Percentiles rank a stretch among this genome's conserved stretches.
These are phyloP conservation scores for Vinca minor DNA, from an alignment of 257 asterid genomes.

Conservation along the genomic window DNA sequence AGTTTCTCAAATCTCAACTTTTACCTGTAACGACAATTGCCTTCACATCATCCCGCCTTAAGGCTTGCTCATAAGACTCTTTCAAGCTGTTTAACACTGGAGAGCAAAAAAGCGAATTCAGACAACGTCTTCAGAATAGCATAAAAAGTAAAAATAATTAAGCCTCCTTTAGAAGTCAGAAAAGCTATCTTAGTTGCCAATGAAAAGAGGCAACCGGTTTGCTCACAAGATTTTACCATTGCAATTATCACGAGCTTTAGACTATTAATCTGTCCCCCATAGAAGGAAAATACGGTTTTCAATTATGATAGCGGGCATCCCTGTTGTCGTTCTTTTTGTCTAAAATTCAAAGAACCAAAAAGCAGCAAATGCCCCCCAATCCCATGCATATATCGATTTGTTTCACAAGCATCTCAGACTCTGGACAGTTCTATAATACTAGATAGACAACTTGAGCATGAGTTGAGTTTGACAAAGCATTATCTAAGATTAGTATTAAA, in stretches of 20 bases:
- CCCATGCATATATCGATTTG: too few species aligned
- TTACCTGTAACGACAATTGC: conserved; percentile 82
- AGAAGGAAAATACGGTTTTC: background rate
- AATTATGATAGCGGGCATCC: background rate
- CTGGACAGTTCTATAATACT: too few species aligned
- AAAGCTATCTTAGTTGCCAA: background rate
- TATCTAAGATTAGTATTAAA: background rate
- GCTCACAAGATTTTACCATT: background rate
- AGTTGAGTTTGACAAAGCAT: background rate
- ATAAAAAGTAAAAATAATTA: background rate
- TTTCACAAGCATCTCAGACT: background rate
- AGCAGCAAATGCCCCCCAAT: background rate
- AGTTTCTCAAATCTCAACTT: background rate
- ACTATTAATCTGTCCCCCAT: too few species aligned
- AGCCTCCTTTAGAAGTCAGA: background rate
- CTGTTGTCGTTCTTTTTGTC: background rate
- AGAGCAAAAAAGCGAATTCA: conserved; percentile 11
- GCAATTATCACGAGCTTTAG: too few species aligned
- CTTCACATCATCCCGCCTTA: conserved; percentile 76
- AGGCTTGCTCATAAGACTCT: conserved; percentile 62
- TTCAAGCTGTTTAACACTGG: conserved; percentile 84
- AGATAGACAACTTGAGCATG: background rate
- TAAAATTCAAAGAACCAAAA: background rate
- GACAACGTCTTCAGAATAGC: background rate
- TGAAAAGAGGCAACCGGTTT: background rate